Evolutionary conservation across 1,284 basidiomycete species (phyloP).

Genomic region (Pascua sp.): DNA sequence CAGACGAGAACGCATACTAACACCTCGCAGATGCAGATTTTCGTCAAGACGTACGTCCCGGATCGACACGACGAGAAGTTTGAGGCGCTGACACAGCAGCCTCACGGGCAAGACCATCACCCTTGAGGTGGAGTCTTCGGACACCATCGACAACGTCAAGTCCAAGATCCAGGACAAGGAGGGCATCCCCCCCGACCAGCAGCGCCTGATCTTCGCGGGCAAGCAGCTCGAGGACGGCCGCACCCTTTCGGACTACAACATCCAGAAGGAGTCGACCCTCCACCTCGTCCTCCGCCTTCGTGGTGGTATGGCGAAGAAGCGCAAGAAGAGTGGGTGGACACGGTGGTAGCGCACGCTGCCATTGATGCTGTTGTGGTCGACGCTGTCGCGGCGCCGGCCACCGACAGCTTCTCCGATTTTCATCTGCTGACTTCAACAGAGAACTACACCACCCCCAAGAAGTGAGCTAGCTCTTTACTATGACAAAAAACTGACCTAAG

Average conservation of each 20-base stretch:
- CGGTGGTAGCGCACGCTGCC: too few species aligned
- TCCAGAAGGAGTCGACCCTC: slow-evolving; percentile 93
- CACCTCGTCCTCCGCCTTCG: slow-evolving; percentile 87
- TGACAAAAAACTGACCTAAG: not conserved
- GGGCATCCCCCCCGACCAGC: slow-evolving; percentile 79
- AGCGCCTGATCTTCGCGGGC: slow-evolving; percentile 96
- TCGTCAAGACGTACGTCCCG: slow-evolving; percentile 10
- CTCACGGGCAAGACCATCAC: slow-evolving; percentile 99
- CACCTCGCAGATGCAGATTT: slow-evolving; percentile 9
- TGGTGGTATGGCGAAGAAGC: slow-evolving; percentile 85
- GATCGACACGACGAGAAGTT: not conserved
- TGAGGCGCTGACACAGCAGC: slow-evolving; percentile 50
- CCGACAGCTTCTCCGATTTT: not conserved
- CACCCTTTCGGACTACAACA: slow-evolving; percentile 88
- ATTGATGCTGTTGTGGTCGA: too few species aligned
- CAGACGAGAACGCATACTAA: too few species aligned
- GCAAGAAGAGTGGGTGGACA: slow-evolving; percentile 85
- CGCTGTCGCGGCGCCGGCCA: not conserved
- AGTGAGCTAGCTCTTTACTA: slow-evolving; percentile 39
- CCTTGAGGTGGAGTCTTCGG: slow-evolving; percentile 78
- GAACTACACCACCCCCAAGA: slow-evolving; percentile 86
- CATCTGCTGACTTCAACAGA: not conserved
- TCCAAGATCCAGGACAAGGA: slow-evolving; percentile 95
- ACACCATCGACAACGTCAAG: slow-evolving; percentile 98
- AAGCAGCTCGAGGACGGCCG: slow-evolving; percentile 96